Conservation (phyloP, 202 grass and related monocot genomes). For the Cymbopogon flexuosus region DNA sequence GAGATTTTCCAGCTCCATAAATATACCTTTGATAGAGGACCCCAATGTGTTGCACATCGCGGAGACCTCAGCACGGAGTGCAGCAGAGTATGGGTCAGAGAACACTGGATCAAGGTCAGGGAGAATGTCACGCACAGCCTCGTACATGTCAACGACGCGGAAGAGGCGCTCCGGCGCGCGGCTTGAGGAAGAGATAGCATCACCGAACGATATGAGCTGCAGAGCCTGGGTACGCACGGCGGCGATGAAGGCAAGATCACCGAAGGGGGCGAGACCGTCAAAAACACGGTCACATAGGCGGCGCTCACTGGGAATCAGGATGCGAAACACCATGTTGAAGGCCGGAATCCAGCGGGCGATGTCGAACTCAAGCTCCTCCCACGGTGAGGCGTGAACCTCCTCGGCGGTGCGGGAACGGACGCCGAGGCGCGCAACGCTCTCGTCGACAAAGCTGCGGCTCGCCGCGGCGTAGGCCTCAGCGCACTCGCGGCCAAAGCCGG, state of each 20-base stretch:
- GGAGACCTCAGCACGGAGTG: constrained; percentile 61
- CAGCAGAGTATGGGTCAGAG: constrained; percentile 70
- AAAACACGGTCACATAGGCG: constrained; percentile 89
- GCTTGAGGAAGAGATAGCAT: constrained; percentile 60
- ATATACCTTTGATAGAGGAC: constrained; percentile 75
- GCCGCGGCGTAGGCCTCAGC: constrained; percentile 57
- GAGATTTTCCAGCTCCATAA: constrained; percentile 93
- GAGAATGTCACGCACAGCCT: constrained; percentile 70
- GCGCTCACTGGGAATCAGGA: constrained; percentile 91
- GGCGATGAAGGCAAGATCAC: constrained; percentile 71
- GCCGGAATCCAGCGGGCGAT: constrained; percentile 84
- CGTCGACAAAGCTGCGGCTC: constrained; percentile 71
- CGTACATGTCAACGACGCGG: constrained; percentile 93
- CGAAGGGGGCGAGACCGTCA: constrained; percentile 54
- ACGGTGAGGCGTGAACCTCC: constrained; percentile 54
- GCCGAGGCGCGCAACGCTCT: constrained; percentile 79
- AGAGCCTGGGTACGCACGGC: constrained; percentile 65
- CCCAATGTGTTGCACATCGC: constrained; percentile 63
- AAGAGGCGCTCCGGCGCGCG: constrained; percentile 85
- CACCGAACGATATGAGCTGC: constrained; percentile 73
- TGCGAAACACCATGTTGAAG: constrained; percentile 89
- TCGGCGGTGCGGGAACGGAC: constrained; percentile 58
- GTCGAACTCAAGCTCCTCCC: constrained; percentile 81
- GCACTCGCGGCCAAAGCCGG: constrained; percentile 68
- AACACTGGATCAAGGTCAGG: constrained; percentile 79